A percentile compares a stretch with the other conserved stretches of the same genome.
phyloP scores from a whole-genome alignment of 495 filamentous ascomycete species.

The Rhizodiscina lignyota region DNA sequence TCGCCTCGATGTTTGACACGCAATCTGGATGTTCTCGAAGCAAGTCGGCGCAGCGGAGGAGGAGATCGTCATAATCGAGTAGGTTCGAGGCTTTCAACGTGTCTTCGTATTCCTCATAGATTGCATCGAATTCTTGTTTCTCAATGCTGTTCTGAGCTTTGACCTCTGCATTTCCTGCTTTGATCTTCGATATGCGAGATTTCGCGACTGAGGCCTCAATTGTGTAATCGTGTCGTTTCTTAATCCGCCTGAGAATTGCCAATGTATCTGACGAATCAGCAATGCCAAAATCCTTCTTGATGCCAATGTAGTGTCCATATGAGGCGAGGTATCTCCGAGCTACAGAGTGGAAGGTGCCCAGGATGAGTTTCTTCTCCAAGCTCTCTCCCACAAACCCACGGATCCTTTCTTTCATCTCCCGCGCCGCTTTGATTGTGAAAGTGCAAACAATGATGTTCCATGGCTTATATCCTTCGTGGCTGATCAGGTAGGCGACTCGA shows the following conservation, averaged over 20 bases:
- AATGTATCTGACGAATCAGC: constrained; percentile 73
- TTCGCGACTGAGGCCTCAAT: constrained; percentile 55
- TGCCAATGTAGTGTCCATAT: constrained; percentile 75
- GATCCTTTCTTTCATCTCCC: constrained; percentile 88
- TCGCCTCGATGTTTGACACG: constrained; percentile 77
- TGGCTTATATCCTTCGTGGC: constrained; percentile 58
- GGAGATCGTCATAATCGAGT: constrained; percentile 89
- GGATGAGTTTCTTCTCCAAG: constrained; percentile 57
- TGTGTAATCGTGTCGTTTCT: constrained; percentile 39
- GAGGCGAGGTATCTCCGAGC: constrained; percentile 67
- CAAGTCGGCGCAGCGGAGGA: constrained; percentile 70
- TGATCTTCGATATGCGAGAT: constrained; percentile 69
- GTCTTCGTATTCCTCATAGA: constrained; percentile 66
- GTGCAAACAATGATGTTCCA: constrained; percentile 94
- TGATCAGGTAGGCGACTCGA: constrained; percentile 84
- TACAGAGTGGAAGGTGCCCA: constrained; percentile 96
- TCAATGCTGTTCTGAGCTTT: constrained; percentile 30
- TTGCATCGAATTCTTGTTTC: constrained; percentile 53
- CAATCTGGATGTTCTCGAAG: constrained; percentile 64
- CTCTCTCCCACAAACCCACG: constrained; percentile 61
- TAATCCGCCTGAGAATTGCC: constrained; percentile 63
- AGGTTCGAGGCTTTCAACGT: constrained; percentile 62
- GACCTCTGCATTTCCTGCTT: constrained; percentile 49
- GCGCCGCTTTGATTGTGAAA: constrained; percentile 92
- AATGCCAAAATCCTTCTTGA: constrained; percentile 77